Evolutionary conservation across 2,329 filamentous ascomycete species (phyloP).

Genomic region (Lasiodiplodia theobromae): DNA sequence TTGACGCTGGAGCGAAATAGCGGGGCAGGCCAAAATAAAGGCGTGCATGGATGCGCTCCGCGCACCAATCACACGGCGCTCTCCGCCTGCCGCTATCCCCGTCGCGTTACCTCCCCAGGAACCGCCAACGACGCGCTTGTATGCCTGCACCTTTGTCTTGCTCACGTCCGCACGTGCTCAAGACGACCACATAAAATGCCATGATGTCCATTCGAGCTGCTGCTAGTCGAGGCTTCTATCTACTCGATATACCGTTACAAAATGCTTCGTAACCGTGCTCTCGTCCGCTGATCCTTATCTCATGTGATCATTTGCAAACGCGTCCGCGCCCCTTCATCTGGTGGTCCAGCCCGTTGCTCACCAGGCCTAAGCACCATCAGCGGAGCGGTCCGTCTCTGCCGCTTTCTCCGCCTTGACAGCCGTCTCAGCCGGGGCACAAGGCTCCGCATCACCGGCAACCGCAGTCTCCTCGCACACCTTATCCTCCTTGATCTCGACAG

Average conservation of each 20-base stretch:
- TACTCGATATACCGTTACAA: conserved; percentile 10
- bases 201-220: neutral
- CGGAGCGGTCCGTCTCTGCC: neutral
- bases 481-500: neutral
- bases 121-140: conserved; percentile 24
- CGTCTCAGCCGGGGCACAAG: neutral
- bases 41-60: conserved; percentile 23
- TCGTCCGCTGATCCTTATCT: conserved; percentile 21
- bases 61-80: conserved; percentile 13
- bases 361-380: neutral
- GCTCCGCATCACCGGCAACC: neutral
- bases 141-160: neutral
- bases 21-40: conserved; percentile 30
- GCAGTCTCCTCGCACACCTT: neutral
- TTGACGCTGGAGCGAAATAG: conserved; percentile 28
- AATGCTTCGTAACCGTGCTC: conserved; percentile 26
- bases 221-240: neutral
- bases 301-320: neutral
- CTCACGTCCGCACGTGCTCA: conserved; percentile 19
- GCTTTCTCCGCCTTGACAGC: neutral
- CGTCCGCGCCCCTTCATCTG: neutral
- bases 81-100: conserved; percentile 9
- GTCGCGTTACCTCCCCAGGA: conserved; percentile 7
- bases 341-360: neutral
- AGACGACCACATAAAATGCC: neutral